Evolutionary conservation across 108 stramenopile genomes (phyloP).

Genomic region (Cylindrotheca closterium): DNA sequence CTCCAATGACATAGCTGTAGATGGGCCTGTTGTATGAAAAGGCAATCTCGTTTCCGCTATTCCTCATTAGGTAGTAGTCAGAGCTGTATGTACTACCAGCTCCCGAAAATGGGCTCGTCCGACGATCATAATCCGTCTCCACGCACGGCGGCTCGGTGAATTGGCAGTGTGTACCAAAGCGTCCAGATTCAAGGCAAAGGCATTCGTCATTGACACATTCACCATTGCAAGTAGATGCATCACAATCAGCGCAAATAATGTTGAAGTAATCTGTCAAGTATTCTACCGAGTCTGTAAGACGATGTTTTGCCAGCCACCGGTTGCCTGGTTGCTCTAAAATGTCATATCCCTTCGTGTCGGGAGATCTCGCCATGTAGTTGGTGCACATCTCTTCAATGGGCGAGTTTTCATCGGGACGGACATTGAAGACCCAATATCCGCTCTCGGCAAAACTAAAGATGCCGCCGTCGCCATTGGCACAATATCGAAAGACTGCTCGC

Average conservation of each 20-base stretch:
- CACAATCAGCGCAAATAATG: slow-evolving; percentile 2
- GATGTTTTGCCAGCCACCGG: too few relatives aligned
- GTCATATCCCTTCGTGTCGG: neutral
- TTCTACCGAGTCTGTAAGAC: neutral
- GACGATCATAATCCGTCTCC: neutral
- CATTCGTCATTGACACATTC: slow-evolving; percentile 1
- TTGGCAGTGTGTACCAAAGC: slow-evolving; percentile 1
- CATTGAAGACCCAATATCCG: neutral
- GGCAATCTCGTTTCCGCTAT: neutral
- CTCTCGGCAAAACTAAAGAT: neutral
- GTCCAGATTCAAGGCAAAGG: slow-evolving; percentile 5
- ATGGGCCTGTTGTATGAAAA: slow-evolving; percentile 6
- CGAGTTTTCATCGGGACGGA: too few relatives aligned
- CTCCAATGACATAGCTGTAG: neutral
- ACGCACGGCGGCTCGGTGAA: neutral
- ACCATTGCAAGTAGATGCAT: neutral
- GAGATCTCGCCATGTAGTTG: neutral
- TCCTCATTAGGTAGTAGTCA: neutral
- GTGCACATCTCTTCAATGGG: too few relatives aligned
- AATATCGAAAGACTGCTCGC: slow-evolving; percentile 6
- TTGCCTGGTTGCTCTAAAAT: too few relatives aligned
- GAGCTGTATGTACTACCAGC: neutral
- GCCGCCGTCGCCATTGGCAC: neutral
- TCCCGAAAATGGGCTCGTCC: neutral
- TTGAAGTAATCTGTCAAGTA: too few relatives aligned